Percentiles rank a stretch among this genome's conserved stretches.
phyloP scores from a whole-genome alignment of 768 basidiomycete species.

The Mycena albidolilacea region DNA sequence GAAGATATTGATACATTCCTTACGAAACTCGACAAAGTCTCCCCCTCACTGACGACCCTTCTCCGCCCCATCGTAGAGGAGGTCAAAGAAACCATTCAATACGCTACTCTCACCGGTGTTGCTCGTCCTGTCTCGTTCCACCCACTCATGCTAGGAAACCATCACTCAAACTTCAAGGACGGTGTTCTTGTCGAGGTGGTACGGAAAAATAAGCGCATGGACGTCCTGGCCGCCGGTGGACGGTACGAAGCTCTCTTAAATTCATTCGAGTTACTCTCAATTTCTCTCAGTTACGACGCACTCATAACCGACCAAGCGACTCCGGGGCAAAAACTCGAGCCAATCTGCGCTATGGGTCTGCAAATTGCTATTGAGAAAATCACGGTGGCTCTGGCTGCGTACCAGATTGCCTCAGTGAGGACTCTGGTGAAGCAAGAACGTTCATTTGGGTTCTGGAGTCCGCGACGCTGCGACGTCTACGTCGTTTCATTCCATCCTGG shows the following conservation, averaged over 20 bases:
- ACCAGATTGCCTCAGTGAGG: slow-evolving; percentile 78
- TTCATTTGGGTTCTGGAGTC: slow-evolving; percentile 92
- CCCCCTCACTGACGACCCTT: slow-evolving; percentile 64
- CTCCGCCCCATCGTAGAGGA: slow-evolving; percentile 71
- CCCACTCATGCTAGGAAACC: slow-evolving; percentile 81
- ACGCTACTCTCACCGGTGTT: slow-evolving; percentile 74
- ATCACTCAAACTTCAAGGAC: slow-evolving; percentile 76
- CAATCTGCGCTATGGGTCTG: slow-evolving; percentile 77
- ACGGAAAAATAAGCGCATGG: slow-evolving; percentile 72
- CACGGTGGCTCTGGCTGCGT: slow-evolving; percentile 74
- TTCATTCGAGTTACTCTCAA: slow-evolving; percentile 10
- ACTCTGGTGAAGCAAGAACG: slow-evolving; percentile 82
- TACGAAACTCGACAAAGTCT: slow-evolving; percentile 70
- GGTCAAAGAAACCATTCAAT: slow-evolving; percentile 73
- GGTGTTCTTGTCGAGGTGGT: slow-evolving; percentile 86
- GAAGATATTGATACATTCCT: slow-evolving; percentile 74
- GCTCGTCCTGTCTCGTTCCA: slow-evolving; percentile 74
- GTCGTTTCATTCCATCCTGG: slow-evolving; percentile 85
- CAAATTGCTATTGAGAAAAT: slow-evolving; percentile 89
- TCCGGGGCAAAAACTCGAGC: slow-evolving; percentile 66
- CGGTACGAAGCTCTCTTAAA: slow-evolving; percentile 60
- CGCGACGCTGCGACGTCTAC: slow-evolving; percentile 91
- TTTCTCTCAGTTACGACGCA: slow-evolving; percentile 73
- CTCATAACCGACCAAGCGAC: slow-evolving; percentile 74
- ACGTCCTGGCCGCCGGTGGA: slow-evolving; percentile 87